phyloP scores from a whole-genome alignment of 2,329 filamentous ascomycete genomes.

The Cladosporium sp. region DNA sequence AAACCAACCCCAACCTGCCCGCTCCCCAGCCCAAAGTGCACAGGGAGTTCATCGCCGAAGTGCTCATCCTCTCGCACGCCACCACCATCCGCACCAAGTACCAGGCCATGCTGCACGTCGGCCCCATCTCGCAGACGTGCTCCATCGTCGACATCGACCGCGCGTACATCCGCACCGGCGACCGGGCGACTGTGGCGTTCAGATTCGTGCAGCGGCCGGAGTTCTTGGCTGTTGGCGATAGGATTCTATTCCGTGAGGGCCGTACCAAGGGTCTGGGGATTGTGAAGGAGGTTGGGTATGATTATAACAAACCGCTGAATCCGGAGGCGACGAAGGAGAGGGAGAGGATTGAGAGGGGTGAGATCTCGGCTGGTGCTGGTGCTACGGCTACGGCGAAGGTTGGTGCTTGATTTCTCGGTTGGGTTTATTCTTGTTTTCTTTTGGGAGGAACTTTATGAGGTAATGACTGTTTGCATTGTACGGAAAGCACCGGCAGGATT shows the following conservation, averaged over 20 bases:
- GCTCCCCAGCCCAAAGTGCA: constrained; percentile 47
- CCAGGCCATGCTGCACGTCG: constrained; percentile 97
- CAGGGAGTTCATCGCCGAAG: constrained; percentile 60
- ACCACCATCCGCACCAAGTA: constrained; percentile 97
- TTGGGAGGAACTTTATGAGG: too few species aligned
- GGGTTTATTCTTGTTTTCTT: too few species aligned
- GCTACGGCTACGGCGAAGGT: constrained; percentile 8
- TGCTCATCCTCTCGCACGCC: constrained; percentile 90
- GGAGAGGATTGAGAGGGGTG: constrained; percentile 9
- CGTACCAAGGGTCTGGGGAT: constrained; percentile 94
- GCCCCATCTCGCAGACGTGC: constrained; percentile 91
- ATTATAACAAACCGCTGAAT: constrained; percentile 52
- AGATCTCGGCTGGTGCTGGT: constrained; percentile 7
- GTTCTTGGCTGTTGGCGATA: constrained; percentile 82
- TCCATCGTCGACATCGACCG: constrained; percentile 96
- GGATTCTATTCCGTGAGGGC: constrained; percentile 89
- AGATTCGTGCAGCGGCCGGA: constrained; percentile 92
- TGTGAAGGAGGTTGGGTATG: constrained; percentile 87
- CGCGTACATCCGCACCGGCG: constrained; percentile 90
- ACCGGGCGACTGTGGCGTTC: constrained; percentile 91
- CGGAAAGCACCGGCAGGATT: too few species aligned
- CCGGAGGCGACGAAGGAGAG: constrained; percentile 30
- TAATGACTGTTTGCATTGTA: too few species aligned
- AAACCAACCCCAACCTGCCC: constrained; percentile 49
- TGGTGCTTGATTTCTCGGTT: constrained; percentile 1